Conservation (phyloP, 495 filamentous ascomycete species). For the Aspergillus wentii region DNA sequence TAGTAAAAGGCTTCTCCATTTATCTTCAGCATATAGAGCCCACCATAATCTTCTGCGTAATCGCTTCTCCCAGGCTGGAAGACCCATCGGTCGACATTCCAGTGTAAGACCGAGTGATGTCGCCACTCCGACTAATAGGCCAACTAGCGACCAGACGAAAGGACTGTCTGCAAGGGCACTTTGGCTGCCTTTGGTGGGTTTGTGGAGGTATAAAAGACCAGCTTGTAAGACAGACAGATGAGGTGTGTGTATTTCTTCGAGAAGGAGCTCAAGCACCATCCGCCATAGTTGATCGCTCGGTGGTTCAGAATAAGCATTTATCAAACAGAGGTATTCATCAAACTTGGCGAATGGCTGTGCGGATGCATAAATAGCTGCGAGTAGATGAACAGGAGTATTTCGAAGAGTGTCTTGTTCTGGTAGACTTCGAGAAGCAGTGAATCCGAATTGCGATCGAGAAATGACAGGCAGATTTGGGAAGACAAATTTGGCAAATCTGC, state of each 20-base stretch:
- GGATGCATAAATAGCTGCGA: constrained; percentile 18
- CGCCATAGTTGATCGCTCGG: constrained; percentile 10
- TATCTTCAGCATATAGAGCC: constrained; percentile 84
- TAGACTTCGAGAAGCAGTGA: background rate
- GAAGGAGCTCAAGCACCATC: constrained; percentile 7
- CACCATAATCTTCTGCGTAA: constrained; percentile 75
- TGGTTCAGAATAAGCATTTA: constrained; percentile 3
- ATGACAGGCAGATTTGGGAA: constrained; percentile 11
- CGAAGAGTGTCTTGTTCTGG: constrained; percentile 1
- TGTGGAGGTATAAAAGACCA: constrained; percentile 14
- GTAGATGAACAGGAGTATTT: constrained; percentile 10
- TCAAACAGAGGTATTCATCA: constrained; percentile 11
- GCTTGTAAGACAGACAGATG: constrained; percentile 14
- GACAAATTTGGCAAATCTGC: constrained; percentile 12
- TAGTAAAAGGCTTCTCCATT: constrained; percentile 77
- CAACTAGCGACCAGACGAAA: constrained; percentile 16
- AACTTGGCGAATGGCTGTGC: constrained; percentile 14
- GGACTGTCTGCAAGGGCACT: constrained; percentile 14
- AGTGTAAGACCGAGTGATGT: constrained; percentile 63
- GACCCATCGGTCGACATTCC: constrained; percentile 73
- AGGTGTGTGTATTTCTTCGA: constrained; percentile 15
- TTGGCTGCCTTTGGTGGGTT: constrained; percentile 5
- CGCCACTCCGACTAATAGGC: constrained; percentile 10
- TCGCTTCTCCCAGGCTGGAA: constrained; percentile 74
- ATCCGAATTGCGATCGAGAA: constrained; percentile 8